Percentiles rank a stretch among this genome's conserved stretches.
phyloP scores from a whole-genome alignment of 768 basidiomycete genomes.

The Leccinum obscurum region DNA sequence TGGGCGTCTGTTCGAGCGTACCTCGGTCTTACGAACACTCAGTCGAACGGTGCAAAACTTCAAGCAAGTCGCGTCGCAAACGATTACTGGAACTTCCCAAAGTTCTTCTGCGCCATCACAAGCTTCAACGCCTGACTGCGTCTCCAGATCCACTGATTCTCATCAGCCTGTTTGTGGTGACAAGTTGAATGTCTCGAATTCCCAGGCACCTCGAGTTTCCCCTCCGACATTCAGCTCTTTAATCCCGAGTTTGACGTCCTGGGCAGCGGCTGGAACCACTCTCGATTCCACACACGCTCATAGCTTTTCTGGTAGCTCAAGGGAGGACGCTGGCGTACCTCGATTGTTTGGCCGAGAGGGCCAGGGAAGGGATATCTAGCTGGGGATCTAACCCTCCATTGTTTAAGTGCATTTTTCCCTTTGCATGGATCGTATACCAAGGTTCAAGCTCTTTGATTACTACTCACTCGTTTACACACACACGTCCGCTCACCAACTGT shows the following conservation, averaged over 20 bases:
- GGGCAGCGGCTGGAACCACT: conserved; percentile 32
- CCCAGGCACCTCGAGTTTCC: conserved; percentile 24
- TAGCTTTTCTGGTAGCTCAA: conserved; percentile 6
- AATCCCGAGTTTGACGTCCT: conserved; percentile 37
- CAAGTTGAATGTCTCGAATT: conserved; percentile 10
- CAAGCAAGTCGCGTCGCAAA: conserved; percentile 34
- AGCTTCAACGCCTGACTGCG: conserved; percentile 12
- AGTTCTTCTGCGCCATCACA: conserved; percentile 10
- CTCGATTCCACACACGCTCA: conserved; percentile 19
- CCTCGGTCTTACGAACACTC: conserved; percentile 54
- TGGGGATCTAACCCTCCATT: conserved; percentile 1
- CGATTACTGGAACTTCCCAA: conserved; percentile 26
- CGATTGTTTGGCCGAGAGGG: conserved; percentile 30
- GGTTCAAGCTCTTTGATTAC: background rate
- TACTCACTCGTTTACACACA: background rate
- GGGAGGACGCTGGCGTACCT: conserved; percentile 24
- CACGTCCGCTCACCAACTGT: background rate
- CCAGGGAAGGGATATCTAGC: conserved; percentile 26
- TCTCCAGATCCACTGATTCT: conserved; percentile 1
- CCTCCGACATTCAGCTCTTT: conserved; percentile 27
- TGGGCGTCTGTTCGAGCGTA: conserved; percentile 40
- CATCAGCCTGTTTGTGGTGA: conserved; percentile 4
- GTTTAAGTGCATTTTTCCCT: background rate
- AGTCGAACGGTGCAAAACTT: conserved; percentile 56
- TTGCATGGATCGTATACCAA: background rate